Percentiles rank a stretch among this genome's conserved stretches.
Conservation (phyloP, 2,329 filamentous ascomycete genomes). For the Pleoardoris graminearum region DNA sequence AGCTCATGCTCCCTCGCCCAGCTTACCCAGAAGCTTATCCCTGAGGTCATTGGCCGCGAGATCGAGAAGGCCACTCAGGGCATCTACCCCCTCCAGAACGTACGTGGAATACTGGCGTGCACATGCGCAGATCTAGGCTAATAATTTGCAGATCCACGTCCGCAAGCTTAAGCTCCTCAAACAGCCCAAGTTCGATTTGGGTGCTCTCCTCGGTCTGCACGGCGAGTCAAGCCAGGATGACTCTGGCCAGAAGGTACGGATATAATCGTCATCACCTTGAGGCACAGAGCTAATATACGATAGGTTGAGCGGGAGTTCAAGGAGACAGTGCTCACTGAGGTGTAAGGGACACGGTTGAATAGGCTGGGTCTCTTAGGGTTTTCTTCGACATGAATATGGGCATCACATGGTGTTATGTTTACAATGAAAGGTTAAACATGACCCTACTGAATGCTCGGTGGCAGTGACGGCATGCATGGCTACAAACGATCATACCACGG, state of each 20-base stretch:
- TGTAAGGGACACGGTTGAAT: slow-evolving; percentile 65
- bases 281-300: slow-evolving; percentile 10
- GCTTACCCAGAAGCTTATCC: slow-evolving; percentile 98
- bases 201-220: slow-evolving; percentile 92
- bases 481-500: slow-evolving; percentile 35
- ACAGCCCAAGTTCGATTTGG: slow-evolving; percentile 98
- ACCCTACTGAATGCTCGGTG: slow-evolving; percentile 37
- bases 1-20: slow-evolving; percentile 91
- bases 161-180: slow-evolving; percentile 99
- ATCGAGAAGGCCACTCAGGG: slow-evolving; percentile 99
- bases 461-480: slow-evolving; percentile 44
- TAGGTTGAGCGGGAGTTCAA: slow-evolving; percentile 91
- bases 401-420: slow-evolving; percentile 51
- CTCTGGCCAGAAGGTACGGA: slow-evolving; percentile 85
- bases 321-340: slow-evolving; percentile 91
- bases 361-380: slow-evolving; percentile 44
- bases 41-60: slow-evolving; percentile 98
- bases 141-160: slow-evolving; percentile 80
- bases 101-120: slow-evolving; percentile 52
- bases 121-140: slow-evolving; percentile 20
- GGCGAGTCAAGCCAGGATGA: slow-evolving; percentile 96
- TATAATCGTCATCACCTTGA: neutral
- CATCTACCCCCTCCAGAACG: slow-evolving; percentile 99
- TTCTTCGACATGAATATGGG: slow-evolving; percentile 47
- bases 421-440: slow-evolving; percentile 46